phyloP scores from a whole-genome alignment of 2,329 filamentous ascomycete species.

The Drechslerella dactyloides region DNA sequence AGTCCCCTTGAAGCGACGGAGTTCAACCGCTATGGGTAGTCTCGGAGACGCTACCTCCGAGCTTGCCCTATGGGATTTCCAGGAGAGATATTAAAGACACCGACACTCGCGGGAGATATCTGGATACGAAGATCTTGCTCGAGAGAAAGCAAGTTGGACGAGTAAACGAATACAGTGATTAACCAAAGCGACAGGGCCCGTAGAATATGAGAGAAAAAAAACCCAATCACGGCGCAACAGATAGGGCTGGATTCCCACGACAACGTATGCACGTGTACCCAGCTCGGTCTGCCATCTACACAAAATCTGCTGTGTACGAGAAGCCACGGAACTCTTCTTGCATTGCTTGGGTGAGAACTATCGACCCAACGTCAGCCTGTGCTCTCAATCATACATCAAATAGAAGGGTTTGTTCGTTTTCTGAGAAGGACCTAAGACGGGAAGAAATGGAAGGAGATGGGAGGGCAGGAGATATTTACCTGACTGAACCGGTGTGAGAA shows the following conservation, averaged over 20 bases:
- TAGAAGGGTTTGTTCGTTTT: too few species aligned
- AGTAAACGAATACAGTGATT: not conserved
- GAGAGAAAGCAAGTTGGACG: not conserved
- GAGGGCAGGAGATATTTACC: slow-evolving; percentile 69
- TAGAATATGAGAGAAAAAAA: not conserved
- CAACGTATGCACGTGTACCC: slow-evolving; percentile 49
- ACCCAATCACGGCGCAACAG: slow-evolving; percentile 6
- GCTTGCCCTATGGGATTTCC: too few species aligned
- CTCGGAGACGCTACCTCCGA: too few species aligned
- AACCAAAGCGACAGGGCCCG: not conserved
- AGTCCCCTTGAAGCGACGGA: too few species aligned
- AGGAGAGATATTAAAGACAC: slow-evolving; percentile 1
- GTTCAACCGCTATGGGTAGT: too few species aligned
- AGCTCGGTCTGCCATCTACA: slow-evolving; percentile 60
- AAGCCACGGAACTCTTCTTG: slow-evolving; percentile 99
- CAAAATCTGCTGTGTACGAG: slow-evolving; percentile 93
- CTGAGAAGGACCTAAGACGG: too few species aligned
- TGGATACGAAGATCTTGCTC: too few species aligned
- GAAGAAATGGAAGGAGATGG: not conserved
- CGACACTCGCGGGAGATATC: not conserved
- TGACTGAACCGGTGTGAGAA: slow-evolving; percentile 94
- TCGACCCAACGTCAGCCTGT: slow-evolving; percentile 52
- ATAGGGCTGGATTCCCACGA: slow-evolving; percentile 20
- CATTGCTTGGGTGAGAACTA: slow-evolving; percentile 96
- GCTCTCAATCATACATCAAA: slow-evolving; percentile 8